Percentiles rank a stretch among this genome's conserved stretches.
Evolutionary conservation across 2,329 filamentous ascomycete genomes (phyloP).

Genomic region (Ceratocystis diversiconidia): DNA sequence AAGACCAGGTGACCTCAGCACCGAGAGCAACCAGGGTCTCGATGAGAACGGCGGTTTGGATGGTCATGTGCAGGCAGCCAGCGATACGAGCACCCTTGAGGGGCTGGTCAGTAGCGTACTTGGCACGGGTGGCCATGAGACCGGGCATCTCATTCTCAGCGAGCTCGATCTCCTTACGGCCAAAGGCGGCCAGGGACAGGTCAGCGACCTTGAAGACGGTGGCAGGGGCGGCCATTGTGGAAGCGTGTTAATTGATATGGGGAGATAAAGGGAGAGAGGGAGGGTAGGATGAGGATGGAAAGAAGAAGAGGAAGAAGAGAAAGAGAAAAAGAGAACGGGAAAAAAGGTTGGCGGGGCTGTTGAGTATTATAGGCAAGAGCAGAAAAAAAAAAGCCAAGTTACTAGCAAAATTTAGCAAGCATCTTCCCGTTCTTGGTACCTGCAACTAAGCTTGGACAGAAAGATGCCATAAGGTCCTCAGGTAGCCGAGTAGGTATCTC

Average conservation of each 20-base stretch:
- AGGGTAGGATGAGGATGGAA: slow-evolving; percentile 17
- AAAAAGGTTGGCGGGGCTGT: slow-evolving; percentile 9
- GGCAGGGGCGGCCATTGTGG: slow-evolving; percentile 61
- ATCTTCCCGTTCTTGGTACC: slow-evolving; percentile 8
- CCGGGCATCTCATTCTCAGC: slow-evolving; percentile 96
- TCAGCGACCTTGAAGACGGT: slow-evolving; percentile 97
- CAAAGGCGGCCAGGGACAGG: slow-evolving; percentile 93
- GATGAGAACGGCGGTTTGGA: slow-evolving; percentile 98
- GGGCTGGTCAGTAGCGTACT: slow-evolving; percentile 88
- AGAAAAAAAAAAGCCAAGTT: neutral
- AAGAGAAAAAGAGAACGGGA: neutral
- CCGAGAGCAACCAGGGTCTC: slow-evolving; percentile 90
- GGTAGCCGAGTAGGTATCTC: neutral
- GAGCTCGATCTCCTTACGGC: slow-evolving; percentile 97
- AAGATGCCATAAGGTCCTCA: neutral
- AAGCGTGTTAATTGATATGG: slow-evolving; percentile 18
- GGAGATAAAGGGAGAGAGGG: slow-evolving; percentile 19
- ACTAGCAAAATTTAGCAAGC: neutral
- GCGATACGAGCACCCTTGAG: slow-evolving; percentile 90
- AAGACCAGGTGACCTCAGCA: slow-evolving; percentile 97
- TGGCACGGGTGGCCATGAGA: slow-evolving; percentile 85
- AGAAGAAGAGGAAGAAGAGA: slow-evolving; percentile 16
- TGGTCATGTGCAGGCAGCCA: slow-evolving; percentile 98
- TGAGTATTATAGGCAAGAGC: slow-evolving; percentile 6
- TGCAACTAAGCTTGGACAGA: neutral